Conservation (phyloP, 768 basidiomycete genomes). For the Tylopilus vinaceipallidus region DNA sequence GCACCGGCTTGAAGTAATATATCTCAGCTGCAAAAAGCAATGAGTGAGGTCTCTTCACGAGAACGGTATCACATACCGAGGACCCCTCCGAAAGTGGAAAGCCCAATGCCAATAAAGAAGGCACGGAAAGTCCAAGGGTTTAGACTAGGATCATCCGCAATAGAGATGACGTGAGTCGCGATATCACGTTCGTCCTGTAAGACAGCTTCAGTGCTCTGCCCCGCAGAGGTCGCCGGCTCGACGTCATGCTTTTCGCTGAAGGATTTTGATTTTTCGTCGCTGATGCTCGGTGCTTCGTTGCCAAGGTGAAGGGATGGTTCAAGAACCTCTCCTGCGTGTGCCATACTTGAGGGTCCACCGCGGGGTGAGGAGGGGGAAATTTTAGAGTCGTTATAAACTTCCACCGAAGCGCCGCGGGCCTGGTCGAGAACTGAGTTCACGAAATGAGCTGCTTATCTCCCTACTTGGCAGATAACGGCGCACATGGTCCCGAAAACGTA, state of each 20-base stretch:
- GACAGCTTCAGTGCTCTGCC: constrained; percentile 16
- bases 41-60: neutral
- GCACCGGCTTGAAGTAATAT: constrained; percentile 59
- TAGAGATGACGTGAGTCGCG: constrained; percentile 45
- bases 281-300: constrained; percentile 4
- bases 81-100: constrained; percentile 53
- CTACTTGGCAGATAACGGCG: neutral
- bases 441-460: constrained; percentile 1
- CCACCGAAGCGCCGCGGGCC: too few species aligned
- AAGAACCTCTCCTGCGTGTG: constrained; percentile 2
- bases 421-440: neutral
- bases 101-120: constrained; percentile 53
- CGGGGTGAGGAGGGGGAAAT: neutral
- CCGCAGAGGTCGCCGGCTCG: constrained; percentile 30
- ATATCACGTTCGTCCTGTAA: constrained; percentile 47
- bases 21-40: constrained; percentile 45
- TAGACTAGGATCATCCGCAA: constrained; percentile 30
- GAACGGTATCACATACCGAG: constrained; percentile 36
- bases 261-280: constrained; percentile 23
- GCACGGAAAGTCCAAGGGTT: constrained; percentile 41
- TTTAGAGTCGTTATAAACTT: neutral
- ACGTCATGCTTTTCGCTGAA: constrained; percentile 34
- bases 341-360: constrained; percentile 9
- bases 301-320: neutral
- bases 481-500: neutral